A percentile compares a stretch with the other conserved stretches of the same genome.
Conservation (phyloP, 2,329 filamentous ascomycete species). For the Alternaria conjuncta region DNA sequence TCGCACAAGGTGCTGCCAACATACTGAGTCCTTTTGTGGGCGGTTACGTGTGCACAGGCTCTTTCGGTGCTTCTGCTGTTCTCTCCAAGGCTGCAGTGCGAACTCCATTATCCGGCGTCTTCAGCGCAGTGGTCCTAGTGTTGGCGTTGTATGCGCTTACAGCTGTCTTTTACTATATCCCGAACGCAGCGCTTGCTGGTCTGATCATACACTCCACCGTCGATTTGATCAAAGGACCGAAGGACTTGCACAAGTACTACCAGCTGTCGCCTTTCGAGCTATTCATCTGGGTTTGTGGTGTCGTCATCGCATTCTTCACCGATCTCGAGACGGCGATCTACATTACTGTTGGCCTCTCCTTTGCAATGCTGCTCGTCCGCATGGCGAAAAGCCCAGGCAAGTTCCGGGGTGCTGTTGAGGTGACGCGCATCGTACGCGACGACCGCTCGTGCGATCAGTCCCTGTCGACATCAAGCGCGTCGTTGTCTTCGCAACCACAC, state of each 20-base stretch:
- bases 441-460: constrained; percentile 59
- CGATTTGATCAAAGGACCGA: constrained; percentile 86
- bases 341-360: constrained; percentile 76
- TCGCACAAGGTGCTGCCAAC: constrained; percentile 88
- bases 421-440: constrained; percentile 24
- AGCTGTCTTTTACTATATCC: constrained; percentile 89
- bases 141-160: constrained; percentile 86
- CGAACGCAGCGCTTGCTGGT: constrained; percentile 76
- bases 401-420: constrained; percentile 27
- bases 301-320: constrained; percentile 83
- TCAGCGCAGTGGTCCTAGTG: constrained; percentile 82
- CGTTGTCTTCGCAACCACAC: constrained; percentile 43
- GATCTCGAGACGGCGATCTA: constrained; percentile 91
- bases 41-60: constrained; percentile 87
- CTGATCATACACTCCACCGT: constrained; percentile 94
- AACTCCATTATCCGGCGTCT: constrained; percentile 84
- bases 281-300: constrained; percentile 87
- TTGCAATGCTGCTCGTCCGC: constrained; percentile 78
- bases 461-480: constrained; percentile 47
- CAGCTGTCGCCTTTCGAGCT: constrained; percentile 86
- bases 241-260: constrained; percentile 92
- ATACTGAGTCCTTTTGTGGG: constrained; percentile 86
- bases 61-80: constrained; percentile 92
- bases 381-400: constrained; percentile 35
- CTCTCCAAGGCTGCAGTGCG: constrained; percentile 93